Conservation (phyloP, 2,329 filamentous ascomycete genomes). For the Geosmithia flava region DNA sequence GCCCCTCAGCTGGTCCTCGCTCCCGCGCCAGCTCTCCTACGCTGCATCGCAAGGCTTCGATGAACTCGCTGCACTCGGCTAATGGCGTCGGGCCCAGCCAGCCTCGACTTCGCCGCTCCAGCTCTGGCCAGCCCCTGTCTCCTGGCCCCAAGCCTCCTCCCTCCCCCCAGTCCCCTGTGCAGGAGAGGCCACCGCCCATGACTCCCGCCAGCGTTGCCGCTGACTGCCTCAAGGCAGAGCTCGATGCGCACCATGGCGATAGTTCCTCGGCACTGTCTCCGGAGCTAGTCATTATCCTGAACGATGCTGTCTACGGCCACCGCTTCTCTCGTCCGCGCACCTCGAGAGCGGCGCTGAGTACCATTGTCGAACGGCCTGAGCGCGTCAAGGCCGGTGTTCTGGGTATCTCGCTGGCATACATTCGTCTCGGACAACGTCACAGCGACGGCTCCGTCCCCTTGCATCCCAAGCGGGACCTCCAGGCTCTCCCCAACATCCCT, state of each 20-base stretch:
- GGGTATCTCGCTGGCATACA: conserved; percentile 77
- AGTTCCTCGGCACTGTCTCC: conserved; percentile 19
- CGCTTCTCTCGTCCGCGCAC: conserved; percentile 76
- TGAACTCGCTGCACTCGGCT: conserved; percentile 41
- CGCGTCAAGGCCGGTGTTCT: conserved; percentile 73
- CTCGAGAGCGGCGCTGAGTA: conserved; percentile 55
- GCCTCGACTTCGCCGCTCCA: conserved; percentile 33
- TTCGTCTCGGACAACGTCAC: conserved; percentile 76
- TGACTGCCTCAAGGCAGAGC: conserved; percentile 57
- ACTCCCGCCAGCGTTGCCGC: conserved; percentile 48
- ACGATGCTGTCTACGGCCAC: conserved; percentile 93
- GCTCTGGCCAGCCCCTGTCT: conserved; percentile 30
- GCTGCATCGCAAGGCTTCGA: conserved; percentile 42
- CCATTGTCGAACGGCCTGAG: conserved; percentile 90
- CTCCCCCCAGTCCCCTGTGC: conserved; percentile 16
- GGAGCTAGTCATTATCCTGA: conserved; percentile 71
- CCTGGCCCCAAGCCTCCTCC: conserved; percentile 22
- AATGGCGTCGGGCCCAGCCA: conserved; percentile 24
- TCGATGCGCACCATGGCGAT: conserved; percentile 46
- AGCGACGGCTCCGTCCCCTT: conserved; percentile 56
- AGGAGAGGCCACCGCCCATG: conserved; percentile 24
- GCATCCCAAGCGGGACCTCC: conserved; percentile 46
- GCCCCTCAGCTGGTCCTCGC: conserved; percentile 26
- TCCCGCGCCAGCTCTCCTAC: conserved; percentile 36
- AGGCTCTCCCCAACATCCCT: conserved; percentile 47